phyloP scores from a whole-genome alignment of 305 asterid genomes.

The Fraxinus sp. region DNA sequence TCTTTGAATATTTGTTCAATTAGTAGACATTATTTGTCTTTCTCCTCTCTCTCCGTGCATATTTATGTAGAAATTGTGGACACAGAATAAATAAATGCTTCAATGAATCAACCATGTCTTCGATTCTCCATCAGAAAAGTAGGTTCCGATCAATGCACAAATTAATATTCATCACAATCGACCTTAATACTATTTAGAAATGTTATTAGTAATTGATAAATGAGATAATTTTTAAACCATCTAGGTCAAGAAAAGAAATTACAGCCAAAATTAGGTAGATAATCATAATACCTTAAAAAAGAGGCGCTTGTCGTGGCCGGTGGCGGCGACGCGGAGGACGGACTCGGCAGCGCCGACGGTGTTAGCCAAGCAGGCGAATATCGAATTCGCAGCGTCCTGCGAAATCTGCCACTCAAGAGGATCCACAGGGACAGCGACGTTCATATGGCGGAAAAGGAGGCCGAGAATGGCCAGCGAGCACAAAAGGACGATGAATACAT shows the following conservation, averaged over 20 bases:
- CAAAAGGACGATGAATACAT: constrained; percentile 80
- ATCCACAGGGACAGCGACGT: constrained; percentile 89
- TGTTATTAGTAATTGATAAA: neutral
- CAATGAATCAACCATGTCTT: neutral
- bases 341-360: constrained; percentile 97
- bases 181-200: neutral
- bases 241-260: neutral
- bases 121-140: neutral
- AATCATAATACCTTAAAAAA: constrained; percentile 62
- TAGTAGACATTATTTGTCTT: neutral
- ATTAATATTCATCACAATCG: neutral
- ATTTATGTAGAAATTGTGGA: neutral
- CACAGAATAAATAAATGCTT: neutral
- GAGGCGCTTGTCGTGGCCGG: constrained; percentile 94
- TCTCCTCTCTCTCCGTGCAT: neutral
- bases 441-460: constrained; percentile 97
- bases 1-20: neutral
- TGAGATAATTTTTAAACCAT: neutral
- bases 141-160: neutral
- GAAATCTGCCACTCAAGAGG: constrained; percentile 99
- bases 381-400: constrained; percentile 72
- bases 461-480: constrained; percentile 92
- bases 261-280: neutral
- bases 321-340: constrained; percentile 94
- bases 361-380: constrained; percentile 88